Percentiles rank a stretch among this genome's conserved stretches.
These are phyloP conservation scores for Claviceps citrina DNA, from an alignment of 2,329 filamentous ascomycete genomes.

Conservation along the genomic window DNA sequence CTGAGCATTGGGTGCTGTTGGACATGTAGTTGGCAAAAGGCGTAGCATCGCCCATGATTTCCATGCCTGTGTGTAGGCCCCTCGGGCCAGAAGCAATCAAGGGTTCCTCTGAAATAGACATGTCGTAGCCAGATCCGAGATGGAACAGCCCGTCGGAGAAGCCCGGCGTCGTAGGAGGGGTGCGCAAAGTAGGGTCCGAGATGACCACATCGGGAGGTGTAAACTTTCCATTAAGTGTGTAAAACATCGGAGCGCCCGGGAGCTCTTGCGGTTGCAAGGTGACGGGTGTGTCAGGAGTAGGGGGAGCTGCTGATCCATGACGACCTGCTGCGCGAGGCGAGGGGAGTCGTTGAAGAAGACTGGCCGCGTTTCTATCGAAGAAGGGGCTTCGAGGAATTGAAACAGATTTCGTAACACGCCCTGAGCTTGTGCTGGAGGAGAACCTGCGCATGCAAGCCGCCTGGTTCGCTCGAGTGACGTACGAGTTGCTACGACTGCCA, in stretches of 20 bases:
- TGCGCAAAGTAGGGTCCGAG: slow-evolving; percentile 32
- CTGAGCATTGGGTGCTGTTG: slow-evolving; percentile 20
- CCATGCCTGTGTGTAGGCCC: slow-evolving; percentile 31
- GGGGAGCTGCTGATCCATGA: slow-evolving; percentile 29
- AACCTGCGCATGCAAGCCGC: slow-evolving; percentile 38
- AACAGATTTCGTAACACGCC: slow-evolving; percentile 18
- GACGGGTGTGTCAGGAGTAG: slow-evolving; percentile 34
- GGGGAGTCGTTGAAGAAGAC: slow-evolving; percentile 26
- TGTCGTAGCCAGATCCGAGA: slow-evolving; percentile 24
- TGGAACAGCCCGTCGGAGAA: slow-evolving; percentile 26
- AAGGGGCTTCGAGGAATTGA: slow-evolving; percentile 22
- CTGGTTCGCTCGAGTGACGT: slow-evolving; percentile 28
- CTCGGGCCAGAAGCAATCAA: slow-evolving; percentile 32
- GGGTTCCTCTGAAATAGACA: slow-evolving; percentile 30
- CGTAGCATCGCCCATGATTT: slow-evolving; percentile 25
- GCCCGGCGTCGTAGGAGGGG: slow-evolving; percentile 38
- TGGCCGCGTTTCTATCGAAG: slow-evolving; percentile 31
- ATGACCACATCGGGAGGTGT: slow-evolving; percentile 15
- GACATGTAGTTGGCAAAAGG: slow-evolving; percentile 31
- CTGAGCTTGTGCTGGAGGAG: slow-evolving; percentile 32
- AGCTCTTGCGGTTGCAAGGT: slow-evolving; percentile 22
- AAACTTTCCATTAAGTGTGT: slow-evolving; percentile 18
- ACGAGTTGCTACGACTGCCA: slow-evolving; percentile 27
- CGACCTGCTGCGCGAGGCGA: slow-evolving; percentile 26
- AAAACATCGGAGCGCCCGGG: slow-evolving; percentile 23